phyloP scores from a whole-genome alignment of 1,284 basidiomycete species.

The Cyathus olla region DNA sequence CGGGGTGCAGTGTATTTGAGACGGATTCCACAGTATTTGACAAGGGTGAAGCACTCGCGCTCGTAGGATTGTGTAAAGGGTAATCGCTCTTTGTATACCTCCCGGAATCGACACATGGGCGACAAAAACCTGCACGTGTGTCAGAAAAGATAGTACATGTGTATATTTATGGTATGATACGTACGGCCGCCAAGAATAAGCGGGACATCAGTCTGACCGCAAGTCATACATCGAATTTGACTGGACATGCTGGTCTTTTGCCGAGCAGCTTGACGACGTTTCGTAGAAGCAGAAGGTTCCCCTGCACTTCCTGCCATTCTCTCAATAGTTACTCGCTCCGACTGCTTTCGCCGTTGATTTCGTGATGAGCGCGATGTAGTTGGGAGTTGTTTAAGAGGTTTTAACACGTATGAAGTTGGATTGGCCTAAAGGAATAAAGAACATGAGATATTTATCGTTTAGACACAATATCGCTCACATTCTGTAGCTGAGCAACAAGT shows the following conservation, averaged over 20 bases:
- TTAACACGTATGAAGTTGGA: slow-evolving; percentile 62
- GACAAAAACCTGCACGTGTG: slow-evolving; percentile 60
- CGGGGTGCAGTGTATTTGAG: too few relatives aligned
- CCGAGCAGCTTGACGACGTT: slow-evolving; percentile 2
- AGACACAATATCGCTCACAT: slow-evolving; percentile 46
- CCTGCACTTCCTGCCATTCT: neutral
- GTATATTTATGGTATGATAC: slow-evolving; percentile 32
- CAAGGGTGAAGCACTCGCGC: too few relatives aligned
- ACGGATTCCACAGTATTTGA: too few relatives aligned
- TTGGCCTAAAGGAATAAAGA: slow-evolving; percentile 50
- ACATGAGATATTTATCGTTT: neutral
- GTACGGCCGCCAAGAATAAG: slow-evolving; percentile 76
- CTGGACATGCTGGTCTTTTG: slow-evolving; percentile 18
- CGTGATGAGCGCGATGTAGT: slow-evolving; percentile 12
- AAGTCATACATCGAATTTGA: slow-evolving; percentile 68
- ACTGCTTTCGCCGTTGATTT: slow-evolving; percentile 1
- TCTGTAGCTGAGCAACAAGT: slow-evolving; percentile 66
- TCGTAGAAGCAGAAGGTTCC: slow-evolving; percentile 1
- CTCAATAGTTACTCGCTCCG: neutral
- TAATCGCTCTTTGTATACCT: slow-evolving; percentile 17
- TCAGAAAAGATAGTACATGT: slow-evolving; percentile 2
- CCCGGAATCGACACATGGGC: slow-evolving; percentile 68
- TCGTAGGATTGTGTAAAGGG: too few relatives aligned
- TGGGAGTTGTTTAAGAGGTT: slow-evolving; percentile 55
- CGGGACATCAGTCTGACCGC: slow-evolving; percentile 75